Conservation (phyloP, 108 stramenopile species). For the Nitzschia sp. region DNA sequence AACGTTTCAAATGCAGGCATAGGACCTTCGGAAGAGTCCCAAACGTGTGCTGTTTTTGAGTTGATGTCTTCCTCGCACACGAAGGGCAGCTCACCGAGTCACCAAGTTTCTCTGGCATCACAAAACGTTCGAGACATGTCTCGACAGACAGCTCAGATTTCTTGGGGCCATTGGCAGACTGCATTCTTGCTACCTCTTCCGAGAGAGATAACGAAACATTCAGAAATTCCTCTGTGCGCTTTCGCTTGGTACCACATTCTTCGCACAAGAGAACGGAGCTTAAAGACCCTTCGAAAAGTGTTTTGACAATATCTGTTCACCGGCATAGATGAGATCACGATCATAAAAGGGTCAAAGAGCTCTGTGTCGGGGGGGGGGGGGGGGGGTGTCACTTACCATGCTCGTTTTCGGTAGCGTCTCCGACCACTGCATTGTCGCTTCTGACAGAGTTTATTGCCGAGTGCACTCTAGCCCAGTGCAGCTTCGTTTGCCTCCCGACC, state of each 20-base stretch:
- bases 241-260: slow-evolving; percentile 67
- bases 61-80: slow-evolving; percentile 56
- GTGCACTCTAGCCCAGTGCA: slow-evolving; percentile 21
- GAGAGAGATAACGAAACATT: slow-evolving; percentile 72
- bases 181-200: slow-evolving; percentile 40
- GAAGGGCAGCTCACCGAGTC: slow-evolving; percentile 65
- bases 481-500: slow-evolving; percentile 42
- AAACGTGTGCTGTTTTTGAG: slow-evolving; percentile 77
- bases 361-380: background rate
- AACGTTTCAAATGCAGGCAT: slow-evolving; percentile 84
- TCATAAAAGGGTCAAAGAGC: background rate
- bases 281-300: slow-evolving; percentile 73
- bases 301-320: slow-evolving; percentile 47
- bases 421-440: slow-evolving; percentile 25
- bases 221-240: slow-evolving; percentile 65
- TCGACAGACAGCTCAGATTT: slow-evolving; percentile 43
- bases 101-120: slow-evolving; percentile 50
- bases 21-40: slow-evolving; percentile 67
- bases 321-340: background rate
- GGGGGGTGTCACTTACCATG: slow-evolving; percentile 4
- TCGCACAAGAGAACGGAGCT: slow-evolving; percentile 74
- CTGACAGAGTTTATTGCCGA: slow-evolving; percentile 15
- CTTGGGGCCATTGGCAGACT: slow-evolving; percentile 6
- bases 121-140: slow-evolving; percentile 65
- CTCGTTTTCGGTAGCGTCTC: background rate